phyloP scores from a whole-genome alignment of 179 eudicot species.

The Drosera spatulata region DNA sequence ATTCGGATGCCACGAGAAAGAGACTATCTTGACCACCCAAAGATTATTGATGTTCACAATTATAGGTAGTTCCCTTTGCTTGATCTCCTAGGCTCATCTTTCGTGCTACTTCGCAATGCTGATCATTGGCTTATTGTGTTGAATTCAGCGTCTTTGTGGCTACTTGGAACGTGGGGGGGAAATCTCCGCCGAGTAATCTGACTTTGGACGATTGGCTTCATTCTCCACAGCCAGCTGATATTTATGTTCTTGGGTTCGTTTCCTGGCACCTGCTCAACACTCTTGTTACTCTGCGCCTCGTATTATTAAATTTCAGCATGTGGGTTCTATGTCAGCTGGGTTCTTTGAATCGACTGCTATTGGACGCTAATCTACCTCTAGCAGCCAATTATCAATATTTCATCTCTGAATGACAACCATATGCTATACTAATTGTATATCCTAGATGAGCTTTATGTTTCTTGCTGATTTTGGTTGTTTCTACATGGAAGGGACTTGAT shows the following conservation, averaged over 20 bases:
- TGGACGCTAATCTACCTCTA: too few relatives aligned
- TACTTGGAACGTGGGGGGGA: conserved; percentile 97
- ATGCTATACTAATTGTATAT: too few relatives aligned
- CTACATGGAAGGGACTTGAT: too few relatives aligned
- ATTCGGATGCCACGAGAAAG: conserved; percentile 37
- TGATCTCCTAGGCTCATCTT: neutral
- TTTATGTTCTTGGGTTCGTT: conserved; percentile 88
- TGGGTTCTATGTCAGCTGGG: neutral
- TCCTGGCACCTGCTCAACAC: neutral
- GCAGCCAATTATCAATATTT: neutral
- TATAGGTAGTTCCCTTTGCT: conserved; percentile 41
- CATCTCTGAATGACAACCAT: too few relatives aligned
- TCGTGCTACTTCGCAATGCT: neutral
- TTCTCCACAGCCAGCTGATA: conserved; percentile 87
- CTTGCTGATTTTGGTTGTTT: neutral
- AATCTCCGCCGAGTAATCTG: conserved; percentile 67
- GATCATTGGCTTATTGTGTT: conserved; percentile 1
- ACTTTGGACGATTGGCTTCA: conserved; percentile 89
- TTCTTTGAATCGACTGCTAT: too few relatives aligned
- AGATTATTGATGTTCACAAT: conserved; percentile 77
- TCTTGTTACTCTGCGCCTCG: neutral
- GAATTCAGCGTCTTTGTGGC: conserved; percentile 63
- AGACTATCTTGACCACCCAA: conserved; percentile 81
- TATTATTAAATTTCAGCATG: neutral
- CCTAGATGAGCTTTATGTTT: too few relatives aligned